Evolutionary conservation across 2,329 filamentous ascomycete species (phyloP).

Genomic region (Mycosphaerella sp.): DNA sequence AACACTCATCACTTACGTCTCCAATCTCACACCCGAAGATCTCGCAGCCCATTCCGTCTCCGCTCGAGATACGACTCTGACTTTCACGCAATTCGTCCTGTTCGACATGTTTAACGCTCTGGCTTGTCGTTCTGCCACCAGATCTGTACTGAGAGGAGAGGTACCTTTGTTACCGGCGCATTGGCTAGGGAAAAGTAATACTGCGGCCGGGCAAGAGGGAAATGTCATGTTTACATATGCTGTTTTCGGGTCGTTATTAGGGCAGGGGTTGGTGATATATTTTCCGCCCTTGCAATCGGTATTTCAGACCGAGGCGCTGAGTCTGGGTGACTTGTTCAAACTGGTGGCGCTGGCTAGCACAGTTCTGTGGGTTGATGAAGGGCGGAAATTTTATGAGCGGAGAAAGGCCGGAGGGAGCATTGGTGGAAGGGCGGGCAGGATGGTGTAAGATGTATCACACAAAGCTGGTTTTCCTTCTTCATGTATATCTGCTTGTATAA

Average conservation of each 20-base stretch:
- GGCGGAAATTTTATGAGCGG: constrained; percentile 65
- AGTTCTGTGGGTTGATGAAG: constrained; percentile 94
- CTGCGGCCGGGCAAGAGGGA: constrained; percentile 34
- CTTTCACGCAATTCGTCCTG: constrained; percentile 96
- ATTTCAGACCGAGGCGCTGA: constrained; percentile 88
- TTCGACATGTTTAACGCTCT: constrained; percentile 99
- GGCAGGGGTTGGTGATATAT: constrained; percentile 88
- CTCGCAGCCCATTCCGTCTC: constrained; percentile 55
- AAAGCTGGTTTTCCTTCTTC: background rate
- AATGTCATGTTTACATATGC: constrained; percentile 98
- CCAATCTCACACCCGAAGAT: constrained; percentile 80
- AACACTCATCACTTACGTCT: constrained; percentile 83
- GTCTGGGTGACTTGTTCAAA: constrained; percentile 64
- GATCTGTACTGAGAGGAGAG: constrained; percentile 82
- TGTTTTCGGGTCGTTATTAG: constrained; percentile 73
- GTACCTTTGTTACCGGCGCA: constrained; percentile 29
- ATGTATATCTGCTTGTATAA: background rate
- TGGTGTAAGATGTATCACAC: constrained; percentile 1
- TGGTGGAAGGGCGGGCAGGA: background rate
- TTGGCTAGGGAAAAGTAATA: constrained; percentile 4
- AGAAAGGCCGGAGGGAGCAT: constrained; percentile 34
- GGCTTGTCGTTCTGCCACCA: constrained; percentile 82
- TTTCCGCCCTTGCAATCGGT: constrained; percentile 88
- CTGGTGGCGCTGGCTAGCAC: constrained; percentile 72
- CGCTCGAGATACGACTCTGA: constrained; percentile 96